Conservation (phyloP, 139 green algal genomes). For the Desmodesmus armatus region DNA sequence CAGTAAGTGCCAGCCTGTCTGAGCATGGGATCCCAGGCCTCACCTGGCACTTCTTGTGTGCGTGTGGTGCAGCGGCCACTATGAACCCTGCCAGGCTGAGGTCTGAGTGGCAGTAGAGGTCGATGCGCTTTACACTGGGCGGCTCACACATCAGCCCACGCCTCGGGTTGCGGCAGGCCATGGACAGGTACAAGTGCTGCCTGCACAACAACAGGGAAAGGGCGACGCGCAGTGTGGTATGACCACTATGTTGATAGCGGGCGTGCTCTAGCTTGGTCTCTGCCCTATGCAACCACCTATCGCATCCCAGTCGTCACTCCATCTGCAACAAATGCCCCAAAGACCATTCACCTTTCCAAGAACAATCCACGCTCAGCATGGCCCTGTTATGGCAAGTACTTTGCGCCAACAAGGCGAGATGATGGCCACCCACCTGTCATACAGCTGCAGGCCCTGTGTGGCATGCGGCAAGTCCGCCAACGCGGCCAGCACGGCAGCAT, state of each 20-base stretch:
- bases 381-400: too few relatives aligned
- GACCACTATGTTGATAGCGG: too few relatives aligned
- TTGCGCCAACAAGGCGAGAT: too few relatives aligned
- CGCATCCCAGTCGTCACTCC: too few relatives aligned
- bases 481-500: neutral
- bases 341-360: too few relatives aligned
- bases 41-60: conserved; percentile 61
- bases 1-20: neutral
- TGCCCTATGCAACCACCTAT: too few relatives aligned
- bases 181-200: conserved; percentile 68
- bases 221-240: too few relatives aligned
- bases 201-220: too few relatives aligned
- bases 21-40: neutral
- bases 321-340: too few relatives aligned
- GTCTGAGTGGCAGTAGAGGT: conserved; percentile 76
- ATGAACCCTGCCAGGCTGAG: conserved; percentile 77
- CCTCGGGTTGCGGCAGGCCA: conserved; percentile 73
- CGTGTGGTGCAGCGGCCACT: conserved; percentile 53
- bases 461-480: neutral
- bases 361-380: too few relatives aligned
- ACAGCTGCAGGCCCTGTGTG: conserved; percentile 26
- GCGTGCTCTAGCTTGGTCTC: too few relatives aligned
- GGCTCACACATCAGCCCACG: conserved; percentile 78
- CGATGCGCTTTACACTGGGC: conserved; percentile 71
- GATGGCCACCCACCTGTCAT: conserved; percentile 41